Evolutionary conservation across 441 rosid genomes (phyloP).

Genomic region (Populus tomentosa): DNA sequence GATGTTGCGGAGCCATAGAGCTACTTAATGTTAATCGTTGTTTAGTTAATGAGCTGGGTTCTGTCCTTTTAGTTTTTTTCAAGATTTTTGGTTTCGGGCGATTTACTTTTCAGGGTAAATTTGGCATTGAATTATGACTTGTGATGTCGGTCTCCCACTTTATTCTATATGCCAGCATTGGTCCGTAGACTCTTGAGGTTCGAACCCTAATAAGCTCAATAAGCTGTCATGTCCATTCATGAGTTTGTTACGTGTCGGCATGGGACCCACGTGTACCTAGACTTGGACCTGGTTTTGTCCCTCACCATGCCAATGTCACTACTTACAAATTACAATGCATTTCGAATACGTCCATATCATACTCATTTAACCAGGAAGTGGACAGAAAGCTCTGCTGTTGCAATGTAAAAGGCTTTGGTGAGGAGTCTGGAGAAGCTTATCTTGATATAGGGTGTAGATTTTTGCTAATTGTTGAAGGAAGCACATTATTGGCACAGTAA

Average conservation of each 20-base stretch:
- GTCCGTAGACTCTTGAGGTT: background rate
- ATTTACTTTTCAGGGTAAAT: background rate
- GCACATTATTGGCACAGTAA: background rate
- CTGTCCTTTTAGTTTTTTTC: background rate
- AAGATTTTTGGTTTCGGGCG: background rate
- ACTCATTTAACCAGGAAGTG: background rate
- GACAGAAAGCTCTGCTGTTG: background rate
- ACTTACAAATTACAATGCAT: background rate
- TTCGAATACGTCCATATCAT: conserved; percentile 9
- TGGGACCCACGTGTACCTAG: conserved; percentile 18
- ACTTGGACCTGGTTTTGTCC: conserved; percentile 3
- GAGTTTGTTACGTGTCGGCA: background rate
- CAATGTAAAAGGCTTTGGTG: background rate
- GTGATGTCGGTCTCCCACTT: background rate
- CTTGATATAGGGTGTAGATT: background rate
- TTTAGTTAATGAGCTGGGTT: background rate
- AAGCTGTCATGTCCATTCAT: background rate
- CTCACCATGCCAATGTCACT: background rate
- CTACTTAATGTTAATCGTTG: background rate
- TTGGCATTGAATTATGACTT: background rate
- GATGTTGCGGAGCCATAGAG: background rate
- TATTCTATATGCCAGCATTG: background rate
- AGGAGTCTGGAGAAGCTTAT: background rate
- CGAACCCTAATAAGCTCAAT: background rate
- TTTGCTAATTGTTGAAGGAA: background rate